Conservation (phyloP, 2,329 filamentous ascomycete species). For the Penicillium sp. region DNA sequence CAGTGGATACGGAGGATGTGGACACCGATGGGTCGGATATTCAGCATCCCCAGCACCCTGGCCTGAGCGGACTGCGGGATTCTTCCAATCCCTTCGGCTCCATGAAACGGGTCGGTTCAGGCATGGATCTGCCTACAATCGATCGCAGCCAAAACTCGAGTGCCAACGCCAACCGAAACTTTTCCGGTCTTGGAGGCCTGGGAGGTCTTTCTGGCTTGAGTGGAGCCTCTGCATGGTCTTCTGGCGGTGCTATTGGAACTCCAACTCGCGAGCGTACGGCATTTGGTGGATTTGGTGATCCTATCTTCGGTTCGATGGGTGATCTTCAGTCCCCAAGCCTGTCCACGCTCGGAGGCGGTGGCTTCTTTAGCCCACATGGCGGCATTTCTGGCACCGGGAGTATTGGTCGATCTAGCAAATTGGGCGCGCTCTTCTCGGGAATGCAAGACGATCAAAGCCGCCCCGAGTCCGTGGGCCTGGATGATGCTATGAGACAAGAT, state of each 20-base stretch:
- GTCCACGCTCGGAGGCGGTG: constrained; percentile 39
- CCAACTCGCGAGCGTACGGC: constrained; percentile 57
- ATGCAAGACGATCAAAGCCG: constrained; percentile 62
- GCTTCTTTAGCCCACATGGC: constrained; percentile 61
- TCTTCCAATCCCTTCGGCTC: constrained; percentile 52
- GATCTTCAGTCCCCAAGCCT: constrained; percentile 60
- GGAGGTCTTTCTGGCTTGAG: constrained; percentile 54
- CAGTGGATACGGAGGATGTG: constrained; percentile 57
- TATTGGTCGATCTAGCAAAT: constrained; percentile 71
- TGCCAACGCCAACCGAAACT: constrained; percentile 68
- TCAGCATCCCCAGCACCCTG: constrained; percentile 49
- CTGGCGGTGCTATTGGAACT: constrained; percentile 68
- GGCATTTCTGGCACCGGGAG: constrained; percentile 57
- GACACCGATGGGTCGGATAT: constrained; percentile 55
- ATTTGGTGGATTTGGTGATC: constrained; percentile 52
- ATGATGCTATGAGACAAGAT: constrained; percentile 38
- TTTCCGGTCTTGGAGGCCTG: constrained; percentile 54
- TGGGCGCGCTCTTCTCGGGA: constrained; percentile 80
- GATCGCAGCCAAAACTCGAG: constrained; percentile 93
- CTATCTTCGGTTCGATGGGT: constrained; percentile 68
- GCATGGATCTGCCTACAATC: constrained; percentile 59
- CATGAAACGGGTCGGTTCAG: constrained; percentile 51
- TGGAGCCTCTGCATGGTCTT: constrained; percentile 45
- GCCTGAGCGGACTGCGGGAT: constrained; percentile 52
- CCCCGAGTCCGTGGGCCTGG: constrained; percentile 57